Evolutionary conservation across 208 protist species (phyloP).

Genomic region (Trypanosoma boissoni): DNA sequence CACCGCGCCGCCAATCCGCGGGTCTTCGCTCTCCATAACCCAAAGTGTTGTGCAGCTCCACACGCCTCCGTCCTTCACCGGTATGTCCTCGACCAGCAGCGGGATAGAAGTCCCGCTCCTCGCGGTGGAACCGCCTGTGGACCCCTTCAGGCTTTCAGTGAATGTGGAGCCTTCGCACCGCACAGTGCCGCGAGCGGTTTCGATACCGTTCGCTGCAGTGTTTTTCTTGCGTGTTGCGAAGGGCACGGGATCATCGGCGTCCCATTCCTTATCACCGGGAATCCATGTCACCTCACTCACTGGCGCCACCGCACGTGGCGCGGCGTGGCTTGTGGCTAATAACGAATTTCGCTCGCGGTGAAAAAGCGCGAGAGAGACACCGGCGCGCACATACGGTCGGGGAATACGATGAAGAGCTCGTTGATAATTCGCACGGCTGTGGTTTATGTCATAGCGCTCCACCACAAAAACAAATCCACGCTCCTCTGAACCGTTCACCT

Average conservation of each 20-base stretch:
- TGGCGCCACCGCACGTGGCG: conserved; percentile 18
- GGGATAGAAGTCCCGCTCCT: too few relatives aligned
- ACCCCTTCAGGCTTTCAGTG: too few relatives aligned
- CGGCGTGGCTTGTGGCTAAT: conserved; percentile 56
- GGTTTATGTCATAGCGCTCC: conserved; percentile 63
- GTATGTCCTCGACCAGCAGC: conserved; percentile 16
- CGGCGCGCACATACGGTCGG: conserved; percentile 39
- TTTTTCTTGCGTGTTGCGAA: too few relatives aligned
- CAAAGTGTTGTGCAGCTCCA: conserved; percentile 46
- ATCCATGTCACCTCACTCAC: too few relatives aligned
- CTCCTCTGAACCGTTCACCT: conserved; percentile 79
- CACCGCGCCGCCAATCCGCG: conserved; percentile 50
- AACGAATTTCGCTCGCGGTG: conserved; percentile 65
- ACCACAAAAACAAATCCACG: conserved; percentile 57
- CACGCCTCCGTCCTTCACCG: conserved; percentile 20
- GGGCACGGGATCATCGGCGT: too few relatives aligned
- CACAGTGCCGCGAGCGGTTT: too few relatives aligned
- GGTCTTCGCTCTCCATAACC: conserved; percentile 68
- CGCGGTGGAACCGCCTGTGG: too few relatives aligned
- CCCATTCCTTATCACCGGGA: too few relatives aligned
- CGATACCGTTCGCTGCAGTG: too few relatives aligned
- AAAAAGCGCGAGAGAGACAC: conserved; percentile 54
- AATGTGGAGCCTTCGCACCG: too few relatives aligned
- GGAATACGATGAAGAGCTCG: conserved; percentile 49
- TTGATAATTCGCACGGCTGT: conserved; percentile 49